phyloP scores from a whole-genome alignment of 1,284 basidiomycete species.

The Sphagnurus paluster region DNA sequence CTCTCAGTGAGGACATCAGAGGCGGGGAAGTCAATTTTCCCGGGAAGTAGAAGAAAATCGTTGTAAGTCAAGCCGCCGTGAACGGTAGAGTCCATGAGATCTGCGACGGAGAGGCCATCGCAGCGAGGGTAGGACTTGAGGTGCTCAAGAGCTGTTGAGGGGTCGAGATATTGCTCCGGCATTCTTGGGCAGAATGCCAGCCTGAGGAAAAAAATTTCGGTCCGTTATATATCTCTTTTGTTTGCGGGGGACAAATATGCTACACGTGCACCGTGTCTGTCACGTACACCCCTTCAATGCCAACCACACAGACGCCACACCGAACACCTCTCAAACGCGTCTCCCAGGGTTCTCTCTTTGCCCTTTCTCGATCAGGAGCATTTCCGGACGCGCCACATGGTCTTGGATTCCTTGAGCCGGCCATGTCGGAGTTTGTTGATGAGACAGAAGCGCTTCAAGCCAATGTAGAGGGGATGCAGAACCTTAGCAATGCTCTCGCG shows the following conservation, averaged over 20 bases:
- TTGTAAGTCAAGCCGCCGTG: conserved; percentile 98
- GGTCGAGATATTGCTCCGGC: conserved; percentile 48
- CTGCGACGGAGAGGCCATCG: conserved; percentile 87
- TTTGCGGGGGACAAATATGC: conserved; percentile 15
- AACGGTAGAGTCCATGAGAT: conserved; percentile 88
- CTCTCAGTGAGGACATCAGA: conserved; percentile 83
- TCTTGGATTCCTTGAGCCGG: conserved; percentile 84
- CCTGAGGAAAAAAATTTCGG: conserved; percentile 15
- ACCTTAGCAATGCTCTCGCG: conserved; percentile 74
- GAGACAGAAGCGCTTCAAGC: conserved; percentile 80
- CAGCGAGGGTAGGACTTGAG: conserved; percentile 71
- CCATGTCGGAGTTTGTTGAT: conserved; percentile 83
- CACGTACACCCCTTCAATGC: conserved; percentile 15
- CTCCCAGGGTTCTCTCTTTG: conserved; percentile 88
- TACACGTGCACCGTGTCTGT: conserved; percentile 4
- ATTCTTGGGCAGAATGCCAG: conserved; percentile 24
- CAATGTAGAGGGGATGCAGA: conserved; percentile 73
- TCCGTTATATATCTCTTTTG: conserved; percentile 15
- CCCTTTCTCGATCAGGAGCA: conserved; percentile 73
- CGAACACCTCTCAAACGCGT: conserved; percentile 83
- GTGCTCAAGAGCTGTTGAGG: conserved; percentile 67
- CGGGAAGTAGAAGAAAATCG: conserved; percentile 92
- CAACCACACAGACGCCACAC: conserved; percentile 22
- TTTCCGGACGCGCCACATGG: conserved; percentile 78
- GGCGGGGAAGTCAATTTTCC: conserved; percentile 93